These are phyloP conservation scores for Taiwanofungus camphoratus DNA, from an alignment of 1,284 basidiomycete species.

Conservation along the genomic window DNA sequence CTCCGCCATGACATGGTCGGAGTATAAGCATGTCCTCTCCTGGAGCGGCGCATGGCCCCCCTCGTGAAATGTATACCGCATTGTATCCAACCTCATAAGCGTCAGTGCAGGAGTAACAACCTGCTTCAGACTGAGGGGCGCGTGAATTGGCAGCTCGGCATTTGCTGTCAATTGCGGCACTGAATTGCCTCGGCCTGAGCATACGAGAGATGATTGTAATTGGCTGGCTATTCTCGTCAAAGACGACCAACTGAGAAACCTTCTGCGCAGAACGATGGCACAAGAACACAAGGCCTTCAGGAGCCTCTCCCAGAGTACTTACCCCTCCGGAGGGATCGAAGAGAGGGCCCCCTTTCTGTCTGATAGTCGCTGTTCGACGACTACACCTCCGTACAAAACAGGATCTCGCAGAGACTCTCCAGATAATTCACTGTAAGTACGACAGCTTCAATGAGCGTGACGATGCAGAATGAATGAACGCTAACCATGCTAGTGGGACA, in stretches of 20 bases:
- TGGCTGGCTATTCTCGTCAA: neutral
- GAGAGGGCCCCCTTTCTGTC: neutral
- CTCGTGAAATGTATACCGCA: conserved; percentile 8
- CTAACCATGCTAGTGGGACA: conserved; percentile 2
- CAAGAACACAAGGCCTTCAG: neutral
- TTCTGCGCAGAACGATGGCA: neutral
- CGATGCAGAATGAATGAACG: neutral
- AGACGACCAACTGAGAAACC: neutral
- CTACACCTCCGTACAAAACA: neutral
- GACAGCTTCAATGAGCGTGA: neutral
- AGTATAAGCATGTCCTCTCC: conserved; percentile 6
- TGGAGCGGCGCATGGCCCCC: conserved; percentile 1
- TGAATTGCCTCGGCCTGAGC: neutral
- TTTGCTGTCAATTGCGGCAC: conserved; percentile 7
- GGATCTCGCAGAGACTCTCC: conserved; percentile 2
- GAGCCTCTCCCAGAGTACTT: neutral
- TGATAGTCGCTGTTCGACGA: neutral
- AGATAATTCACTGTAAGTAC: neutral
- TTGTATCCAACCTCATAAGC: conserved; percentile 6
- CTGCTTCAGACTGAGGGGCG: conserved; percentile 7
- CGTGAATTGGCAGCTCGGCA: conserved; percentile 9
- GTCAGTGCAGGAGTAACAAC: conserved; percentile 10
- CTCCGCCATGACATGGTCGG: conserved; percentile 12
- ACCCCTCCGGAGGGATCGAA: neutral
- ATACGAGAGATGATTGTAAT: neutral